Evolutionary conservation across 768 basidiomycete genomes (phyloP), one percentile per base, ranked within the genome.

Genomic region (Termitomyces heimii): DNA sequence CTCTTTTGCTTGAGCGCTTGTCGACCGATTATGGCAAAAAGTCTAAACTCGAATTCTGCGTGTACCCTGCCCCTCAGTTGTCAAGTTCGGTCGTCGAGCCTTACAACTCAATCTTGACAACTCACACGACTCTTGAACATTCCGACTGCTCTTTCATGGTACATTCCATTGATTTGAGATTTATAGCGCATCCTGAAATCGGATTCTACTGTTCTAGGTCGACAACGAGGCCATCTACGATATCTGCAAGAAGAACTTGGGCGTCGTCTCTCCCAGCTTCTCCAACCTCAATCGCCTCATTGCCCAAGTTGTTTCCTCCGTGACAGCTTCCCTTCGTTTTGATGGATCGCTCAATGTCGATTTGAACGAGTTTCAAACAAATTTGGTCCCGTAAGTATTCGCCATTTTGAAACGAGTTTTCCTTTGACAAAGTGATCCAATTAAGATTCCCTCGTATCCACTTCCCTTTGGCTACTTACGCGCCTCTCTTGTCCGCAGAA

Each of bases 131-230:
- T 56, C 87, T 98, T 57, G 97, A 98, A 74, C 97, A 99, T 77
- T 97, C 97, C n/a, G 97, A 99, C 78, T 99, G 97, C 74, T 98
- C 97, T 37, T 99, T 99, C 82, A 98, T 99, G 96, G 97, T 89
- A 62, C 28, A 68, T 6, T 34, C 8, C 4, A 37, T 56, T 49
- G 24, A n/a, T 56, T 24, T 55, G 35, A 58, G 53, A 29, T 32
- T 13, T 8, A 22, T 22, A 2, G 5, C 20, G 26, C 24, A 20
- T n/a, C 22, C 12, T 18, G 35, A 60, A 59, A 14, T 49, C 62
- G 29, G 54, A 52, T 44, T 12, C 47, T 35, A 40, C 37, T 20
- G 43, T 61, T 16, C 35, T 60, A 92, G 90, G 91, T 99, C 60
- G 97, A 99, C 71, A 99, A 99, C 70, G 95, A 99, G 74, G 97